phyloP scores from a whole-genome alignment of 768 basidiomycete genomes.

The Suillus cothurnatus region DNA sequence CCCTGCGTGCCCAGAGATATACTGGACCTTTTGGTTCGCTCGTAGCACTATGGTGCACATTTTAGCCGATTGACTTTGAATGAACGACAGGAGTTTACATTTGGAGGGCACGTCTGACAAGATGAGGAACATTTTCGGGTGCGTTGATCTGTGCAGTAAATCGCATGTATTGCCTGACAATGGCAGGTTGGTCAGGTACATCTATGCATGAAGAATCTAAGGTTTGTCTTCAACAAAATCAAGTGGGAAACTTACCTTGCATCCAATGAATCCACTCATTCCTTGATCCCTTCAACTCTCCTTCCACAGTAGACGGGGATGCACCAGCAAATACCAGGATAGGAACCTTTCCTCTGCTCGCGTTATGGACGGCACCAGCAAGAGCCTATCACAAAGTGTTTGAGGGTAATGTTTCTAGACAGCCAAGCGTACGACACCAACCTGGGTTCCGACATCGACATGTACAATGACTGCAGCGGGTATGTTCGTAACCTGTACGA shows the following conservation, averaged over 20 bases:
- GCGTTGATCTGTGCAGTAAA: constrained; percentile 61
- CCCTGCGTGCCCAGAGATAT: constrained; percentile 74
- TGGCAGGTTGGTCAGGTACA: constrained; percentile 68
- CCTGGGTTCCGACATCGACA: constrained; percentile 73
- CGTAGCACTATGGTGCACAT: constrained; percentile 47
- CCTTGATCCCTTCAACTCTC: constrained; percentile 60
- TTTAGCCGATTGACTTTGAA: background rate
- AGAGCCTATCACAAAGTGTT: constrained; percentile 45
- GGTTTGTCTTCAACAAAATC: background rate
- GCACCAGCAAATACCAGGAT: constrained; percentile 75
- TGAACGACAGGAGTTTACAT: constrained; percentile 43
- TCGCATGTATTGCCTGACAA: constrained; percentile 78
- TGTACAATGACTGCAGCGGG: constrained; percentile 77
- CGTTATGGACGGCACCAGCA: constrained; percentile 74
- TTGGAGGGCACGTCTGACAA: constrained; percentile 61
- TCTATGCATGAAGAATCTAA: constrained; percentile 40
- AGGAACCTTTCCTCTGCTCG: constrained; percentile 59
- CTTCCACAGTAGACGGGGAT: constrained; percentile 56
- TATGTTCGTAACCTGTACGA: constrained; percentile 62
- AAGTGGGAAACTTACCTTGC: constrained; percentile 48
- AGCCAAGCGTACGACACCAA: constrained; percentile 21
- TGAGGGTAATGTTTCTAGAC: background rate
- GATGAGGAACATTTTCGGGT: constrained; percentile 50
- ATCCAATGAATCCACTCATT: constrained; percentile 80
- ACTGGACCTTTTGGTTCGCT: constrained; percentile 74